Base-by-base conservation (phyloP, 192 early-diverging fungal genomes). In the Rhizophlyctis rosea region DNA sequence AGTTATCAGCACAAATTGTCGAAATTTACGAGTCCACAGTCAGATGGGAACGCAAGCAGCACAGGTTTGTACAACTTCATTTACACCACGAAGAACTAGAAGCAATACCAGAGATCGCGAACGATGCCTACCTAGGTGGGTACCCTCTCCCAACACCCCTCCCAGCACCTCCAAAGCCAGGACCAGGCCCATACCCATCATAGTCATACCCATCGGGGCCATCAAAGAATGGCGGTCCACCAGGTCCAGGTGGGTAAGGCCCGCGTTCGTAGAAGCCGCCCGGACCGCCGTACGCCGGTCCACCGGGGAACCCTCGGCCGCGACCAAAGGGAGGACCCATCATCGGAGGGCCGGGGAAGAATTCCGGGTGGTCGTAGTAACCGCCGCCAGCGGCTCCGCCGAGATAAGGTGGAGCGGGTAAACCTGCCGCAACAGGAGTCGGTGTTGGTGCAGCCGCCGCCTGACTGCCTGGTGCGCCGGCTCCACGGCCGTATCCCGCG, bases 311-410 rank as follows among this genome's bases (percentile, higher is more conserved):
- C 0, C 21, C 18, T 21, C 64, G 54, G 25, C 30, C 52, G 53
- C 44, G n/a, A n/a, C n/a, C n/a, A n/a, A n/a, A n/a, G n/a, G n/a
- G n/a, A n/a, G n/a, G 44, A 50, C 63, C 63, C 63, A 65, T 65
- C 65, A 67, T 67, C 7, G 32, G 57, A n/a, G 57, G 49, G 13
- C 57, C 50, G 7, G 57, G 57, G 49, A 30, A 67, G 57, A 67
- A 67, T 31, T 67, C 65, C 14, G 65, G 48, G 1, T 47, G 31
- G 14, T 16, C 51, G 56, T 53, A 67, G n/a, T 50, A 56, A 27
- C 57, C 57, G 21, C 44, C 59, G 13, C 53, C 53, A 56, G 60
- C 60, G 57, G 25, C 59, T 27, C 24, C 56, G 29, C 57, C 57
- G 29, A 14, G 33, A 31, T 35, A n/a, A n/a, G n/a, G n/a, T n/a